Conservation (phyloP, 2,329 filamentous ascomycete species). For the Beauveria brongniartii region DNA sequence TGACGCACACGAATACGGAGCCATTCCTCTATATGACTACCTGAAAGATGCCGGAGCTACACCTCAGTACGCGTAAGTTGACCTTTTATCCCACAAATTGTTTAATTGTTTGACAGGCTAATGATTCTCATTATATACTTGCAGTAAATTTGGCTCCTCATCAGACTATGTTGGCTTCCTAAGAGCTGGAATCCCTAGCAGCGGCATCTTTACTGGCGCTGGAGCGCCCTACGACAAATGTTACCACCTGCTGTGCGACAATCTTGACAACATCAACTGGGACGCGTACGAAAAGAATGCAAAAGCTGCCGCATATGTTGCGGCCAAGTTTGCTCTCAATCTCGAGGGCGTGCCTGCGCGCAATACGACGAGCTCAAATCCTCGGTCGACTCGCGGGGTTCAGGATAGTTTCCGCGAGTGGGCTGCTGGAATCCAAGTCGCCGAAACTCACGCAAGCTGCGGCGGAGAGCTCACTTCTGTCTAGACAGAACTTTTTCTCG, state of each 20-base stretch:
- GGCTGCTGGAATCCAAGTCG: conserved; percentile 18
- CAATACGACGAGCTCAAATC: conserved; percentile 22
- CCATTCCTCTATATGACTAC: conserved; percentile 26
- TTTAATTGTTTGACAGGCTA: too few relatives aligned
- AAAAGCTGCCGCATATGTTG: conserved; percentile 41
- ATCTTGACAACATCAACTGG: conserved; percentile 32
- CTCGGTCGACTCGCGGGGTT: conserved; percentile 19
- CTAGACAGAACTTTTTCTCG: neutral
- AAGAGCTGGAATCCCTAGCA: conserved; percentile 30
- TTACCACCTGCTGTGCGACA: conserved; percentile 34
- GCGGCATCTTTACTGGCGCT: conserved; percentile 33
- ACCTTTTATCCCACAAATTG: neutral
- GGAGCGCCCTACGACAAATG: conserved; percentile 26
- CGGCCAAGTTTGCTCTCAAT: conserved; percentile 33
- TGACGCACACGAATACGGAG: conserved; percentile 30
- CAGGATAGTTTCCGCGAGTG: conserved; percentile 19
- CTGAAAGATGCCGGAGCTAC: conserved; percentile 27
- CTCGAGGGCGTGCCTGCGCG: conserved; percentile 27
- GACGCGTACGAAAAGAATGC: conserved; percentile 30
- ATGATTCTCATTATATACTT: neutral
- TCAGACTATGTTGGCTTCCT: conserved; percentile 35
- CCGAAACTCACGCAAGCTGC: conserved; percentile 23
- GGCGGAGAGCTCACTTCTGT: conserved; percentile 17
- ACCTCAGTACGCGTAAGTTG: conserved; percentile 23
- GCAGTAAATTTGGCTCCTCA: conserved; percentile 25